These are phyloP conservation scores for Miscanthus lutarioriparius DNA, from an alignment of 176 grass and related monocot species.

Conservation along the genomic window DNA sequence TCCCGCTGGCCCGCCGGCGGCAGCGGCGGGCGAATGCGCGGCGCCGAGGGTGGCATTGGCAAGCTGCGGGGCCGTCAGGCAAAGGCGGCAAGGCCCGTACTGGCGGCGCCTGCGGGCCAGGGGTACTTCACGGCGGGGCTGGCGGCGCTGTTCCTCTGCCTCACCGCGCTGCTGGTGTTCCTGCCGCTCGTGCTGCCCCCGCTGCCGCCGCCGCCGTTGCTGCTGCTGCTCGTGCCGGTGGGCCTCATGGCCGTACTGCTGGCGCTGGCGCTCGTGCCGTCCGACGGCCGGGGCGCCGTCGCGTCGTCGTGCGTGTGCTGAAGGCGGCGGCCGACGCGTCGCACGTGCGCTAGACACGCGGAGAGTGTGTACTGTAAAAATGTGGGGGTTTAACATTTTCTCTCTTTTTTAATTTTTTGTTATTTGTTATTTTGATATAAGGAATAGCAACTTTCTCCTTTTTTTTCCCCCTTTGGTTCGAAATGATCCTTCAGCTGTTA, in stretches of 20 bases:
- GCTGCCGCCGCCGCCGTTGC: conserved; percentile 53
- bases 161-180: conserved; percentile 55
- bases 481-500: not conserved
- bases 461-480: not conserved
- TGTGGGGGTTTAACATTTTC: not conserved
- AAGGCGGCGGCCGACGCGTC: not conserved
- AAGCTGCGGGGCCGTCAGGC: not conserved
- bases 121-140: conserved; percentile 50
- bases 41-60: not conserved
- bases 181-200: conserved; percentile 58
- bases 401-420: not conserved
- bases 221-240: conserved; percentile 49
- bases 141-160: conserved; percentile 37
- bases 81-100: not conserved
- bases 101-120: not conserved
- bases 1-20: not conserved
- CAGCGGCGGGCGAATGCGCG: not conserved
- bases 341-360: not conserved
- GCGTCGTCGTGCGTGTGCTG: conserved; percentile 29
- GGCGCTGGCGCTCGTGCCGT: conserved; percentile 46
- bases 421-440: not conserved
- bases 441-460: not conserved
- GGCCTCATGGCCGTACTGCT: conserved; percentile 57
- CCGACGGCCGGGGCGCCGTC: conserved; percentile 13
- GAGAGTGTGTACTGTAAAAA: not conserved